Percentiles rank a stretch among this genome's conserved stretches.
Conservation (phyloP, 169 alveolate species). For the Toxoplasma gondii region DNA sequence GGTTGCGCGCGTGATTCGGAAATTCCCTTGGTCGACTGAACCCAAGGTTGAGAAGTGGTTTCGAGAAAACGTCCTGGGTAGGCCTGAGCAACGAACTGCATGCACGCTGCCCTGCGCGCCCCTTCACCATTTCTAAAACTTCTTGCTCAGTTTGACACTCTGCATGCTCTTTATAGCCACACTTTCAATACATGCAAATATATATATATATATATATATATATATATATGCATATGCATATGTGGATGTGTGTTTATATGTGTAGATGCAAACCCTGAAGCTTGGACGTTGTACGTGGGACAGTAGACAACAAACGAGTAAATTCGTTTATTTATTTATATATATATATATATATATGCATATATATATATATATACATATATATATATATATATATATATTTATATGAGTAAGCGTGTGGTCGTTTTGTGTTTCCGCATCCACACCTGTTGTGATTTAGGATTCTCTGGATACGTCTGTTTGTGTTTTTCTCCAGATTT, state of each 20-base stretch:
- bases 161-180: too few species aligned
- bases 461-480: too few species aligned
- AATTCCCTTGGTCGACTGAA: conserved; percentile 34
- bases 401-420: neutral
- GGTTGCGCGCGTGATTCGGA: conserved; percentile 15
- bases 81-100: neutral
- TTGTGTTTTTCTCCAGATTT: conserved; percentile 18
- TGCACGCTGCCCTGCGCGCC: too few species aligned
- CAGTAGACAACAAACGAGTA: neutral
- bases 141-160: too few species aligned
- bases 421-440: too few species aligned
- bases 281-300: too few species aligned
- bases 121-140: too few species aligned
- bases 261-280: too few species aligned
- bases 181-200: neutral
- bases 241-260: neutral
- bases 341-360: neutral
- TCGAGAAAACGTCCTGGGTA: conserved; percentile 2
- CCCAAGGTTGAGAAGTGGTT: conserved; percentile 13
- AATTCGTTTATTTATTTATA: neutral
- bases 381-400: neutral
- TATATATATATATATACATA: neutral
- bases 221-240: too few species aligned
- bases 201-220: neutral
- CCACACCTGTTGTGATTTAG: too few species aligned